A percentile compares a stretch with the other conserved stretches of the same genome.
Conservation (phyloP, 176 grass and related monocot genomes). For the Oryza australiensis region DNA sequence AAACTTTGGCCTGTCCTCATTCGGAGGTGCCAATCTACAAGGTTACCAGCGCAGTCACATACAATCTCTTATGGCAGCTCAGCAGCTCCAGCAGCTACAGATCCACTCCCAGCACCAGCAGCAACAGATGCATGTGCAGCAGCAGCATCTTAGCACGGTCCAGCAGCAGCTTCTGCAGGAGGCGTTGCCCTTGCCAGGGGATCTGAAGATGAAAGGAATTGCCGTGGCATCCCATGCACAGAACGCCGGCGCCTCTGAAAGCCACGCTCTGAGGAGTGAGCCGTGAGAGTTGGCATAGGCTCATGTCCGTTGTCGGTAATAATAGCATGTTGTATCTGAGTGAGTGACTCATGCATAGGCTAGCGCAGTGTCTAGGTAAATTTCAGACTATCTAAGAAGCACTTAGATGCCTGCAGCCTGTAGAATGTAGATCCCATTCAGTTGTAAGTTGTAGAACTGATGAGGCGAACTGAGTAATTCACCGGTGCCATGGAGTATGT, state of each 20-base stretch:
- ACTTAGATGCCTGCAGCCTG: constrained; percentile 43
- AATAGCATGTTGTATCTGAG: constrained; percentile 30
- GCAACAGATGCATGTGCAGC: constrained; percentile 51
- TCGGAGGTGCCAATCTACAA: constrained; percentile 38
- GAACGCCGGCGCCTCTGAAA: constrained; percentile 32
- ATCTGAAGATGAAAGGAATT: constrained; percentile 69
- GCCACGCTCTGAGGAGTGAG: constrained; percentile 26
- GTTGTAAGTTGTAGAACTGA: constrained; percentile 43
- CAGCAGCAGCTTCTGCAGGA: constrained; percentile 58
- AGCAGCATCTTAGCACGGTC: constrained; percentile 25
- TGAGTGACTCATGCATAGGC: constrained; percentile 17
- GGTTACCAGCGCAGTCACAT: constrained; percentile 69
- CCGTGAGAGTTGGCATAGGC: constrained; percentile 20
- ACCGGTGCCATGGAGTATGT: neutral
- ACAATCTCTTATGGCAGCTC: constrained; percentile 74
- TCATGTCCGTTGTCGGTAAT: constrained; percentile 38
- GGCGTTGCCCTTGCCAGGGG: constrained; percentile 36
- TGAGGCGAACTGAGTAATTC: constrained; percentile 11
- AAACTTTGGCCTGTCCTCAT: constrained; percentile 55
- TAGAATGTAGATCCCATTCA: constrained; percentile 51
- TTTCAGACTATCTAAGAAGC: constrained; percentile 13
- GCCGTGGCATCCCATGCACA: constrained; percentile 28
- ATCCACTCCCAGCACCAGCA: constrained; percentile 73
- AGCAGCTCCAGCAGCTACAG: constrained; percentile 85
- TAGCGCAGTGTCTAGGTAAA: constrained; percentile 41